A percentile compares a stretch with the other conserved stretches of the same genome.
phyloP scores from a whole-genome alignment of 1,284 basidiomycete genomes.

The Rhodofomes roseus region DNA sequence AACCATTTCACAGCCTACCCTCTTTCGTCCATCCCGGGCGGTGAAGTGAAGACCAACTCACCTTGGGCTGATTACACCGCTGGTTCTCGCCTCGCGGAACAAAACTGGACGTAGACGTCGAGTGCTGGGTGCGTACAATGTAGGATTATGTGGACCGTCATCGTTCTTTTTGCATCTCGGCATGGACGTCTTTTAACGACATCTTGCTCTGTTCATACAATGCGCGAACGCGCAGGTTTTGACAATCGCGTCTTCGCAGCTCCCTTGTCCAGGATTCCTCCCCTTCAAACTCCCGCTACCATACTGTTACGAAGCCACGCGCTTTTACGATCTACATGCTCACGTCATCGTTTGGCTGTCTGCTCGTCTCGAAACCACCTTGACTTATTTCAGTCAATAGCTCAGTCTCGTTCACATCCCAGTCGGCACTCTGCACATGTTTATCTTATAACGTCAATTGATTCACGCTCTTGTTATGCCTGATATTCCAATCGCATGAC shows the following conservation, averaged over 20 bases:
- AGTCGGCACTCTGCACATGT: conserved; percentile 26
- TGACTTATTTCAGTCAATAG: conserved; percentile 33
- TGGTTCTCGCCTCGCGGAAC: conserved; percentile 55
- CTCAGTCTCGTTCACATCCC: conserved; percentile 20
- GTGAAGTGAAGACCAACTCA: conserved; percentile 51
- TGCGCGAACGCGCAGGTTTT: neutral
- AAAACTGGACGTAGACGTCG: conserved; percentile 47
- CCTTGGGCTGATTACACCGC: conserved; percentile 69
- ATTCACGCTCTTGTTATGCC: conserved; percentile 7
- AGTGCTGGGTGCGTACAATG: neutral
- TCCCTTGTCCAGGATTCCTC: neutral
- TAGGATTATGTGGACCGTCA: conserved; percentile 6
- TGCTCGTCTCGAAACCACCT: conserved; percentile 25
- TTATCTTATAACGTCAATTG: conserved; percentile 33
- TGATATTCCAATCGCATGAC: neutral
- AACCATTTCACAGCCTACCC: conserved; percentile 51
- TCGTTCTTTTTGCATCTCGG: conserved; percentile 6
- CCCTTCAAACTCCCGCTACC: conserved; percentile 2
- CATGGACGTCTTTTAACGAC: conserved; percentile 10
- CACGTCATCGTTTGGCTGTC: conserved; percentile 22
- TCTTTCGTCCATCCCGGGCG: conserved; percentile 51
- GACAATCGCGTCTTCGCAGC: neutral
- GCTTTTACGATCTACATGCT: conserved; percentile 18
- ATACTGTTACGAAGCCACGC: conserved; percentile 10
- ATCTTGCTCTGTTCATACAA: neutral